Conservation (phyloP, 164 flowering plant genomes). For the Magnolia kwangsiensis region DNA sequence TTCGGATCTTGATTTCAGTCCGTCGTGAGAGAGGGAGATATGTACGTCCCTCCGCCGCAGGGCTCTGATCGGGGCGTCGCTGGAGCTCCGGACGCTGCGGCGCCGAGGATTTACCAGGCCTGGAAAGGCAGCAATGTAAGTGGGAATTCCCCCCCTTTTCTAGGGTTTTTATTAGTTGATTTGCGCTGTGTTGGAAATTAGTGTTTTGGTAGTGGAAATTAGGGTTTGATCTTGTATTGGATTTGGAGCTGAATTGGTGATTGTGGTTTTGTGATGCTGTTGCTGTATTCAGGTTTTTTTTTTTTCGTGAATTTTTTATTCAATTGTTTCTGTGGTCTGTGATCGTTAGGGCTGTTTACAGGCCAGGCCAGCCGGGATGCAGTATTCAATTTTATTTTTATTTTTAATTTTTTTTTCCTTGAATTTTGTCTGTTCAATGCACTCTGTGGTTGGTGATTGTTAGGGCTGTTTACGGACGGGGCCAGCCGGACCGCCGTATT, state of each 20-base stretch:
- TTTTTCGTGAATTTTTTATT: too few species aligned
- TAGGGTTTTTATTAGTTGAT: background rate
- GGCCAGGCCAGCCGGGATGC: too few species aligned
- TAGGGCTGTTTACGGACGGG: too few species aligned
- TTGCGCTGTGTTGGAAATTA: background rate
- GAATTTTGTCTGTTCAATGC: too few species aligned
- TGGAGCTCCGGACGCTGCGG: conserved; percentile 38
- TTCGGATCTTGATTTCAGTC: background rate
- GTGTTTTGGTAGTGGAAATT: background rate
- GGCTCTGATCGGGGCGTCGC: conserved; percentile 36
- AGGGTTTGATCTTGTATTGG: background rate
- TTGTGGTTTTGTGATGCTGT: too few species aligned
- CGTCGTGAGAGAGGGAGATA: conserved; percentile 22
- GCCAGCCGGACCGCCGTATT: too few species aligned
- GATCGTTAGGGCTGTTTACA: too few species aligned
- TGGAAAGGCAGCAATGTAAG: conserved; percentile 99
- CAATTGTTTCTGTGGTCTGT: too few species aligned
- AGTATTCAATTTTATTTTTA: too few species aligned
- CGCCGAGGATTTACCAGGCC: conserved; percentile 58
- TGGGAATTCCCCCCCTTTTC: background rate
- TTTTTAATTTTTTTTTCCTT: too few species aligned
- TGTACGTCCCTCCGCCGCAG: conserved; percentile 80
- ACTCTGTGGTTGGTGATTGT: too few species aligned
- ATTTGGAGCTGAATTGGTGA: background rate
- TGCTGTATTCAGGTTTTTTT: too few species aligned